Base-by-base conservation (phyloP, 1,284 basidiomycete species). In the Trichosporon inkin region DNA sequence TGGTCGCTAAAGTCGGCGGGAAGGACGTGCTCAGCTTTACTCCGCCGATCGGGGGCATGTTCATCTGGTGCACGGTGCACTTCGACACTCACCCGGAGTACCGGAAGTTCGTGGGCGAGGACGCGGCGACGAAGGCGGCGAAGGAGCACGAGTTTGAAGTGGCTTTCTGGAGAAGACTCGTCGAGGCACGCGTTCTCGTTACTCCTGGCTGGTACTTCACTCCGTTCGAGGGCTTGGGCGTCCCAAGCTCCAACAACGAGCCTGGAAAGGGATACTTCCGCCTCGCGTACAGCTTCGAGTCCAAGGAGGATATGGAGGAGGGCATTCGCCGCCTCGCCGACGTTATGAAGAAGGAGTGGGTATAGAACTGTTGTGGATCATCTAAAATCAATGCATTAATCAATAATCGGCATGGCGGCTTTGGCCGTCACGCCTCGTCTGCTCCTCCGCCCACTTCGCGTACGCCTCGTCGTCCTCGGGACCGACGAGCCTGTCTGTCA, bases 41-140 rank as follows among this genome's bases (percentile, higher is more conserved):
- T 2, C 84, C 86, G 6, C 87, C 87, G 1, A 40, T 58, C 10
- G 69, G 58, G 5, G 72, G 72, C 62, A 73, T 73, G 72, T 73
- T 73, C 67, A 64, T 78, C 52, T 77, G 68, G 68, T 62, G 58
- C 53, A 62, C 61, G 37, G 63, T 66, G 38, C 60, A 68, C 61
- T 69, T 67, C 57, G 19, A 35, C 35, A 62, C 67, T 36, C 62
- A 65, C 55, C 63, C 66, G 5, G 28, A 34, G 5, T 69, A 62
- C 58, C 52, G 62, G 0, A 52, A 37, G 0, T 61, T 58, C 13
- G 56, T 41, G 6, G 56, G 55, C 28, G 54, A 41, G 5, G 38
- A 37, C 6, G 20, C 22, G 3, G 40, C 51, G 40, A 36, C 39
- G 13, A 57, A 47, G 34, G 40, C 14, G 14, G 52, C 22, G 22